phyloP scores from a whole-genome alignment of 2,329 filamentous ascomycete genomes.

The Aspergillus jensenii region DNA sequence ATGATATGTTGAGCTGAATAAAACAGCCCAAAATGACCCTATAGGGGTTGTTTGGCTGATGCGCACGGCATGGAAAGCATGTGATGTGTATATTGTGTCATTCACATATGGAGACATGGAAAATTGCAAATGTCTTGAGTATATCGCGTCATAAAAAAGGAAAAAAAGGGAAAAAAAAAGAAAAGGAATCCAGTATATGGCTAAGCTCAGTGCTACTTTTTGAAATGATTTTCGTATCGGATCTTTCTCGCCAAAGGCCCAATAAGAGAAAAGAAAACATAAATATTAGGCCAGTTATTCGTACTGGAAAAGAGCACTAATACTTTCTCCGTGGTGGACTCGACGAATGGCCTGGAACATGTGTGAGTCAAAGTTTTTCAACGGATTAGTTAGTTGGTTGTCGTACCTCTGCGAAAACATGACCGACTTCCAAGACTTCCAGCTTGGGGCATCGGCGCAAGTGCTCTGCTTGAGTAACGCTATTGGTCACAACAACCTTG shows the following conservation, averaged over 20 bases:
- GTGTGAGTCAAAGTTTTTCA: slow-evolving; percentile 26
- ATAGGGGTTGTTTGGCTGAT: not conserved
- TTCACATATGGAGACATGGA: slow-evolving; percentile 21
- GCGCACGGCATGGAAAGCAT: slow-evolving; percentile 8
- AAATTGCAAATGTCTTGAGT: slow-evolving; percentile 19
- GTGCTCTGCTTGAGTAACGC: slow-evolving; percentile 85
- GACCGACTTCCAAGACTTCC: slow-evolving; percentile 84
- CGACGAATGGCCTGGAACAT: slow-evolving; percentile 73
- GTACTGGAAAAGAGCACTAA: slow-evolving; percentile 90
- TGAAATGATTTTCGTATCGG: slow-evolving; percentile 14
- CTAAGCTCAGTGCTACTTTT: slow-evolving; percentile 21
- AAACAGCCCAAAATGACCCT: not conserved
- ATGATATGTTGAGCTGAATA: not conserved
- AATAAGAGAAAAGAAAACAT: slow-evolving; percentile 5
- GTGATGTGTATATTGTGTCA: slow-evolving; percentile 15
- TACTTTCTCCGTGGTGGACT: slow-evolving; percentile 96
- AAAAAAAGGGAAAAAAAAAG: slow-evolving; percentile 9
- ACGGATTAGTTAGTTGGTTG: slow-evolving; percentile 4
- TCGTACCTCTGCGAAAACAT: slow-evolving; percentile 80
- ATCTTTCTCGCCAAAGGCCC: slow-evolving; percentile 12
- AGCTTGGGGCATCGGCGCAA: slow-evolving; percentile 77
- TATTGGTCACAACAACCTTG: slow-evolving; percentile 94
- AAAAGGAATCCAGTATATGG: slow-evolving; percentile 10
- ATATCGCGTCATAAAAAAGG: slow-evolving; percentile 13
- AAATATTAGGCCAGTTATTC: slow-evolving; percentile 49